Percentiles rank a stretch among this genome's conserved stretches.
These are phyloP conservation scores for Rubia yunnanensis DNA, from an alignment of 257 asterid species.

Conservation along the genomic window DNA sequence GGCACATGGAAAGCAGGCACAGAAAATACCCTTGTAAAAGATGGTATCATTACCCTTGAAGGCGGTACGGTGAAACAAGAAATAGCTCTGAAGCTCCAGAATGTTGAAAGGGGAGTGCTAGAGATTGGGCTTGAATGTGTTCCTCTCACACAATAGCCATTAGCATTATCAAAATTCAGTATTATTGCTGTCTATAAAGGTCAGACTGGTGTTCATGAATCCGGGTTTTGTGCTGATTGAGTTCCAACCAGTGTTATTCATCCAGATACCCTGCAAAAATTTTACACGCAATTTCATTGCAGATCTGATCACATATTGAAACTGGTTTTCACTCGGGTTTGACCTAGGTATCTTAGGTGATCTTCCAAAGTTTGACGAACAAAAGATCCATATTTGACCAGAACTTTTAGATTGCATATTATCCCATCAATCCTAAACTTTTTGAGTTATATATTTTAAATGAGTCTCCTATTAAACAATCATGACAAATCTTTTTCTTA, in stretches of 20 bases:
- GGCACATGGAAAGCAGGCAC: conserved; percentile 45
- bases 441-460: too few relatives aligned
- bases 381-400: too few relatives aligned
- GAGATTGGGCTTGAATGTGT: conserved; percentile 93
- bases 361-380: too few relatives aligned
- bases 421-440: too few relatives aligned
- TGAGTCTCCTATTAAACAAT: too few relatives aligned
- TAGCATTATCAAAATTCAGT: not conserved
- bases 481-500: too few relatives aligned
- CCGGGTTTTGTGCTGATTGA: not conserved
- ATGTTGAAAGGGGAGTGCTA: conserved; percentile 70
- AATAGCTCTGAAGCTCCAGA: conserved; percentile 60
- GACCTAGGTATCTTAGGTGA: too few relatives aligned
- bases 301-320: not conserved
- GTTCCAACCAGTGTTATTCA: not conserved
- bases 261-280: not conserved
- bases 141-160: conserved; percentile 62
- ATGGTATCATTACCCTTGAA: conserved; percentile 44
- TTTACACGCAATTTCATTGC: not conserved
- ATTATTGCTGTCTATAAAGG: not conserved
- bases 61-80: conserved; percentile 66
- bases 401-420: too few relatives aligned
- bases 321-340: not conserved
- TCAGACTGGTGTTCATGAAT: not conserved
- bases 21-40: conserved; percentile 48